Conservation (phyloP, 2,329 filamentous ascomycete genomes). For the Epicoccum nigrum region DNA sequence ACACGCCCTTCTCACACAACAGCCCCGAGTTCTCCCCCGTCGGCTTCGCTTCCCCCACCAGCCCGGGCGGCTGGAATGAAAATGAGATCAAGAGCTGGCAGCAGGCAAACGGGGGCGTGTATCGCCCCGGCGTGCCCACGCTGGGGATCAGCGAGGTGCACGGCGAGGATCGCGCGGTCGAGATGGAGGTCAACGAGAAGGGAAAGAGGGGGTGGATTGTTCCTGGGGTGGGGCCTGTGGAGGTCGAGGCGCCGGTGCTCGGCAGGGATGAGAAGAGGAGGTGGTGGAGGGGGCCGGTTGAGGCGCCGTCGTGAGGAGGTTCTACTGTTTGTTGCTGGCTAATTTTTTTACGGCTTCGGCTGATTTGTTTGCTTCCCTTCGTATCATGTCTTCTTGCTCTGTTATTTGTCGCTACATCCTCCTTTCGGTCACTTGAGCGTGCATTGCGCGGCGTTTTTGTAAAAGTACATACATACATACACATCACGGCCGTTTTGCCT, state of each 20-base stretch:
- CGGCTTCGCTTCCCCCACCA: slow-evolving; percentile 2
- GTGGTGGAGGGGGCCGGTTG: neutral
- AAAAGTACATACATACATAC: neutral
- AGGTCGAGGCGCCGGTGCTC: neutral
- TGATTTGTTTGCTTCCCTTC: neutral
- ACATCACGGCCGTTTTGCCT: no score
- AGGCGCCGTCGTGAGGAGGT: neutral
- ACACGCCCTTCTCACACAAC: slow-evolving; percentile 1
- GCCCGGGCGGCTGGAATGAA: neutral
- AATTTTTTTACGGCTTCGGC: neutral
- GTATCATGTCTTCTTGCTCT: neutral
- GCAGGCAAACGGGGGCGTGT: neutral
- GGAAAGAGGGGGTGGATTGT: neutral
- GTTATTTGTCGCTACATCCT: slow-evolving; percentile 1
- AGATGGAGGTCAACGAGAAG: slow-evolving; percentile 13
- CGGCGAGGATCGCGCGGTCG: slow-evolving; percentile 9
- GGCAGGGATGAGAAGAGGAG: neutral
- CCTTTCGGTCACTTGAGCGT: slow-evolving; percentile 8
- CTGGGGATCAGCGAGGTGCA: slow-evolving; percentile 6
- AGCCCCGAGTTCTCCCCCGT: slow-evolving; percentile 7
- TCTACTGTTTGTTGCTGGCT: neutral
- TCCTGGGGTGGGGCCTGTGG: neutral
- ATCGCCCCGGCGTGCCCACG: neutral
- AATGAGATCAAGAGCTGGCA: slow-evolving; percentile 9
- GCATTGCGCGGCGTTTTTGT: slow-evolving; percentile 8